These are phyloP conservation scores for Rosellinia necatrix DNA, from an alignment of 2,329 filamentous ascomycete genomes.

Conservation along the genomic window DNA sequence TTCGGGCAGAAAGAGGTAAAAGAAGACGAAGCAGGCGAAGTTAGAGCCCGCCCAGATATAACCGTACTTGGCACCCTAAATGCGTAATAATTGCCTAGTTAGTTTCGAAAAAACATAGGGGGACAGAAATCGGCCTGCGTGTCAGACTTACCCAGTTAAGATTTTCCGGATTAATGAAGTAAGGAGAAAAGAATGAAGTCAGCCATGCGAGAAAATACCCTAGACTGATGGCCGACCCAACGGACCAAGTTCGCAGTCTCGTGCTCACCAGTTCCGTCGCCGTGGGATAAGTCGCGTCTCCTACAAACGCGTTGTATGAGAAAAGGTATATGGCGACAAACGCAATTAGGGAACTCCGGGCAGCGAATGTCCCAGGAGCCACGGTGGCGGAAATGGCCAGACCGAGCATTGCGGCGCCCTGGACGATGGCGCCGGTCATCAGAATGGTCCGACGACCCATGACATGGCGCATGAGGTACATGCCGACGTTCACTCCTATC, in stretches of 20 bases:
- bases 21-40: conserved; percentile 37
- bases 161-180: conserved; percentile 40
- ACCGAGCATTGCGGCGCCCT: conserved; percentile 51
- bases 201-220: conserved; percentile 53
- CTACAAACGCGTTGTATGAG: conserved; percentile 46
- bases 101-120: no score
- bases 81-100: not conserved
- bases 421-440: conserved; percentile 50
- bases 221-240: conserved; percentile 53
- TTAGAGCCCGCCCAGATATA: conserved; percentile 48
- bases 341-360: conserved; percentile 43
- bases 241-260: conserved; percentile 51
- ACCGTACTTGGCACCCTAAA: conserved; percentile 48
- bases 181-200: conserved; percentile 39
- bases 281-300: conserved; percentile 48
- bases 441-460: conserved; percentile 53
- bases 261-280: conserved; percentile 51
- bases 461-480: conserved; percentile 52
- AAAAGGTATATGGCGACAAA: conserved; percentile 44
- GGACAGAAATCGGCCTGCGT: no score
- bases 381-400: conserved; percentile 44
- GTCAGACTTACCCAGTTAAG: conserved; percentile 38
- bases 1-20: conserved; percentile 38
- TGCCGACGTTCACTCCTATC: conserved; percentile 53
- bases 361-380: conserved; percentile 35